These are phyloP conservation scores for Apostasia ramifera DNA, from an alignment of 106 monocot genomes.

Conservation along the genomic window DNA sequence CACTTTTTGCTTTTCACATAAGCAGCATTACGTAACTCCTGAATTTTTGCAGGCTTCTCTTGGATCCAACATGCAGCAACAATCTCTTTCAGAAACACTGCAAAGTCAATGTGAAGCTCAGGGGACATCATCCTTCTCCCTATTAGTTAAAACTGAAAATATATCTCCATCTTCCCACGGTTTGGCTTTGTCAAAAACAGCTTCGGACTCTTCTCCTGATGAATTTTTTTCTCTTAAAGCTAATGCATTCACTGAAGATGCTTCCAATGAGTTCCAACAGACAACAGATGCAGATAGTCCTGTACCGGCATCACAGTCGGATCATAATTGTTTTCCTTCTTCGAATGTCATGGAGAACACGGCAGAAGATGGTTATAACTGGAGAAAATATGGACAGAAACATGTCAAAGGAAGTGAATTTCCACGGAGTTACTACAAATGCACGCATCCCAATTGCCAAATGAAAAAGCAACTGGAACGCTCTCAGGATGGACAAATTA, in stretches of 20 bases:
- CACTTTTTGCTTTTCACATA: not conserved
- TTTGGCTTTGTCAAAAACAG: slow-evolving; percentile 10
- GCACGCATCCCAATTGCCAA: slow-evolving; percentile 95
- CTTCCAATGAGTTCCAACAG: slow-evolving; percentile 26
- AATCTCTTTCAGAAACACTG: slow-evolving; percentile 22
- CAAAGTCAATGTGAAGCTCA: slow-evolving; percentile 20
- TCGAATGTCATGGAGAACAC: slow-evolving; percentile 38
- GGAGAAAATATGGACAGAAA: slow-evolving; percentile 98
- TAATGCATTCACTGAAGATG: slow-evolving; percentile 17
- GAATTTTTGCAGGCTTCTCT: slow-evolving; percentile 33
- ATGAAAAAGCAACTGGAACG: slow-evolving; percentile 94
- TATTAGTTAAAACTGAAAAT: slow-evolving; percentile 22
- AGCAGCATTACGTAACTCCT: not conserved
- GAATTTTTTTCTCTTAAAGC: slow-evolving; percentile 6
- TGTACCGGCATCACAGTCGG: slow-evolving; percentile 20
- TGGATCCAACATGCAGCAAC: slow-evolving; percentile 15
- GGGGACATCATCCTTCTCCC: slow-evolving; percentile 5
- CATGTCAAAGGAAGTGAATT: slow-evolving; percentile 98
- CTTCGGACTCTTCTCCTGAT: slow-evolving; percentile 22
- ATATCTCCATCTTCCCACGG: slow-evolving; percentile 21
- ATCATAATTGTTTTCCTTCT: slow-evolving; percentile 24
- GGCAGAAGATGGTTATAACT: slow-evolving; percentile 91
- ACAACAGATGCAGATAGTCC: slow-evolving; percentile 23
- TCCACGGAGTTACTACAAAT: slow-evolving; percentile 94
- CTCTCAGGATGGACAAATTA: slow-evolving; percentile 86